Evolutionary conservation across 2,329 filamentous ascomycete genomes (phyloP), one percentile per base, ranked within the genome.

Genomic region (Diaporthe sp.): DNA sequence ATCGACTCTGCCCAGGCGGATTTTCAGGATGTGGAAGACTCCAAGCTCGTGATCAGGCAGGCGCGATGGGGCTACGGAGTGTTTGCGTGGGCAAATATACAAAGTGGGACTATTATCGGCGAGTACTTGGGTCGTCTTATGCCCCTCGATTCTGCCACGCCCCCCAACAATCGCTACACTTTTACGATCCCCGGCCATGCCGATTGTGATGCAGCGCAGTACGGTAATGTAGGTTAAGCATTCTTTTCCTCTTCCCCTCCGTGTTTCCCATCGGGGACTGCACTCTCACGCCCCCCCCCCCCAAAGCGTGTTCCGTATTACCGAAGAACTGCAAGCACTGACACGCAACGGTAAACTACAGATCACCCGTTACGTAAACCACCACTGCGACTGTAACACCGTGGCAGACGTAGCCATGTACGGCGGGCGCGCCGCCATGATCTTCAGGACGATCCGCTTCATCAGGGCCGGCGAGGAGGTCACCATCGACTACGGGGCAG

Each of bases 51-150:
- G 19, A 68, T 73, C 34, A 44, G 61, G 61, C 17, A 60, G 44
- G 71, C 51, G 1, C 17, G 42, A 17, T 31, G 51, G 61, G 74
- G 71, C 37, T 70, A 61, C 19, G 74, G 71, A 25, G 42, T 73
- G 7, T 76, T 73, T 15, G 74, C 74, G 17, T 28, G 12, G 55
- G 46, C 37, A 9, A 19, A 13, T 5, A 73, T 73, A 31, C 61
- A 31, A 8, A 7, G 7, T 19, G 62, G 28, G 2, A 73, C 71
- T 17, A 0, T 61, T 4, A 65, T 76, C 3, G 58, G 74, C 37
- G 74, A 76, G 61, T 70, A 76, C 44, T 5, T 58, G 1, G 74
- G 74, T 6, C 71, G 61, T 37, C 61, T 76, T 9, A 10, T 31
- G 19, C 74, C 74, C 5, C 15, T 37, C 34, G 71, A 76, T n/a